phyloP scores from a whole-genome alignment of 805 yeast species.

The Cyberlindnera maritima region DNA sequence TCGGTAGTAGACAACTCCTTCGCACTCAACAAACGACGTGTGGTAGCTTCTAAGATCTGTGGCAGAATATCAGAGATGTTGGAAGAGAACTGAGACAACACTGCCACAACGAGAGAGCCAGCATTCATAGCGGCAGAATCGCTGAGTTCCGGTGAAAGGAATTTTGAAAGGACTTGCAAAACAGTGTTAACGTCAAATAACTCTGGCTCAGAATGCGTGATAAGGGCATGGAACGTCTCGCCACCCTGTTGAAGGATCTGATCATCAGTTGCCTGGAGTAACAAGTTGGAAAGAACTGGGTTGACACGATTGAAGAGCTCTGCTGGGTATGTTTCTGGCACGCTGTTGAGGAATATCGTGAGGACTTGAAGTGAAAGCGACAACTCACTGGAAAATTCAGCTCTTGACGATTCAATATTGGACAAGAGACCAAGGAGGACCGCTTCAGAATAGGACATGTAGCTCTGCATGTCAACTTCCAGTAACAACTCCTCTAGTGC shows the following conservation, averaged over 20 bases:
- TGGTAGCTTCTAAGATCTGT: constrained; percentile 51
- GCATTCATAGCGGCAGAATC: constrained; percentile 83
- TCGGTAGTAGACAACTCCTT: constrained; percentile 72
- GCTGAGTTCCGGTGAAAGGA: constrained; percentile 66
- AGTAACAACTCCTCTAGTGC: constrained; percentile 60
- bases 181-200: constrained; percentile 33
- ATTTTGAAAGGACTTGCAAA: constrained; percentile 62
- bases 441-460: constrained; percentile 43
- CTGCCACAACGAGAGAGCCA: constrained; percentile 59
- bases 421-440: constrained; percentile 52
- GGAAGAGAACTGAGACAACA: constrained; percentile 51
- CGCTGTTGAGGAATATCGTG: constrained; percentile 45
- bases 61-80: constrained; percentile 15
- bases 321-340: constrained; percentile 39
- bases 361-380: constrained; percentile 56
- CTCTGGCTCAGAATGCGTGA: constrained; percentile 35
- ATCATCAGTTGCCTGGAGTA: constrained; percentile 57
- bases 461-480: constrained; percentile 43
- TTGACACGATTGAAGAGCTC: constrained; percentile 42
- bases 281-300: constrained; percentile 35
- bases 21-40: constrained; percentile 61
- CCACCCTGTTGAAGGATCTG: constrained; percentile 76
- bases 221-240: constrained; percentile 63
- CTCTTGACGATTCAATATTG: constrained; percentile 30
- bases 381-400: constrained; percentile 59